Evolutionary conservation across 1,284 basidiomycete species (phyloP).

Genomic region (Polyporus tsugae): DNA sequence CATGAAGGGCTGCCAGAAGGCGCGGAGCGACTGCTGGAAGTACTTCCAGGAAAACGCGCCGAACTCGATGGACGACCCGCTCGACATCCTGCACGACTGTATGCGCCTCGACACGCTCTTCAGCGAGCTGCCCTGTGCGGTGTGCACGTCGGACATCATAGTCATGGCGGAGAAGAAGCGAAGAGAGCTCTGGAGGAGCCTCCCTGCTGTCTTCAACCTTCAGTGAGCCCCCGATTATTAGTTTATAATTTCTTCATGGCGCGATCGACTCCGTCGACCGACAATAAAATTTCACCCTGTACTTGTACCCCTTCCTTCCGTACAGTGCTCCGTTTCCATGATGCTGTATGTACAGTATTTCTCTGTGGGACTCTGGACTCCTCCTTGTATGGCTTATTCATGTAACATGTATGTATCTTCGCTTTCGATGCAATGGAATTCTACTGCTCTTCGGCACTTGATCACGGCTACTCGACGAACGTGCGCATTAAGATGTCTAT

Average conservation of each 20-base stretch:
- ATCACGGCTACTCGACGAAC: background rate
- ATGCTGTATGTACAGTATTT: background rate
- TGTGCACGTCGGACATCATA: constrained; percentile 39
- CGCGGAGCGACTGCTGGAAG: constrained; percentile 43
- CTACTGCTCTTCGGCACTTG: background rate
- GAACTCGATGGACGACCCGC: constrained; percentile 44
- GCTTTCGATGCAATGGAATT: background rate
- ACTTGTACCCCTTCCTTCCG: background rate
- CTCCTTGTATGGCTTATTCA: background rate
- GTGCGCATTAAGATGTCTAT: background rate
- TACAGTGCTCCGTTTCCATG: background rate
- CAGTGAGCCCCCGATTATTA: constrained; percentile 28
- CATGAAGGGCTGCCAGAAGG: constrained; percentile 40
- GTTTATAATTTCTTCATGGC: background rate
- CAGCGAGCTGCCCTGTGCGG: constrained; percentile 40
- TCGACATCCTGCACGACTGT: constrained; percentile 44
- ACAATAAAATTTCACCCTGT: background rate
- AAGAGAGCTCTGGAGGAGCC: constrained; percentile 43
- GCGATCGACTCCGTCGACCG: background rate
- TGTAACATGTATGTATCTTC: background rate
- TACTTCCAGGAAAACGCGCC: constrained; percentile 46
- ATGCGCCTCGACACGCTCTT: constrained; percentile 41
- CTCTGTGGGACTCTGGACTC: background rate
- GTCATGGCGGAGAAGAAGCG: constrained; percentile 43
- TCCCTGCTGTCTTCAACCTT: constrained; percentile 43